Evolutionary conservation across 148 eudicot genomes (phyloP), one percentile per base, ranked within the genome.

Genomic region (Silene latifolia): DNA sequence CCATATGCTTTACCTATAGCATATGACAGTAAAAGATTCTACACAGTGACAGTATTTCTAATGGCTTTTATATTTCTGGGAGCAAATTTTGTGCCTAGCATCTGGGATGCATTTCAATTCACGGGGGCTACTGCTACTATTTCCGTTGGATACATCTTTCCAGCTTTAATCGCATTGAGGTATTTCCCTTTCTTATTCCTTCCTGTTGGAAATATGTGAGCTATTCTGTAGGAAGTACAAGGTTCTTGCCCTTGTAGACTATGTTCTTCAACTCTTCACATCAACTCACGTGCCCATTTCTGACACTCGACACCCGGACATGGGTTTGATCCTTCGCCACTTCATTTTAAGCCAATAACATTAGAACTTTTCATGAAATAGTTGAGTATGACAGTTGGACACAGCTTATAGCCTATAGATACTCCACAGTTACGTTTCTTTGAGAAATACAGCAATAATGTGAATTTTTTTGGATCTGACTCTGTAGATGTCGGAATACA

Each of bases 111-210:
- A 69, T 91, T 91, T 78, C 96, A 89, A 81, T 89, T 91, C 73
- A 91, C 91, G 3, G 93, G 96, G 24, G 96, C 96, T 63, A 91
- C 96, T 27, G 96, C 96, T 77, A 80, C 91, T 67, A 89, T 89
- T 25, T 73, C 86, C n/a, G 91, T 91, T 60, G 93, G 96, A 79
- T 91, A 58, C 84, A 89, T 90, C 67, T 88, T 90, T 75, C 96
- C 96, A 12, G 92, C 96, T 73, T 85, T 92, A 15, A 73, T 90
- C 77, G 84, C 90, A 58, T 89, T 90, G 58, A 87, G 92, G 96
- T 90, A 75, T 85, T 86, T n/a, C n/a, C n/a, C n/a, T 27, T 27
- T 73, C 51, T n/a, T 51, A 17, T 39, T 77, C 39, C 46, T 81
- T 57, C 25, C 35, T 20, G 6, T 46, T 72, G 70, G 13, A 78